Conservation (phyloP, 202 grass and related monocot species). For the Bolboschoenoplectus hybrid region DNA sequence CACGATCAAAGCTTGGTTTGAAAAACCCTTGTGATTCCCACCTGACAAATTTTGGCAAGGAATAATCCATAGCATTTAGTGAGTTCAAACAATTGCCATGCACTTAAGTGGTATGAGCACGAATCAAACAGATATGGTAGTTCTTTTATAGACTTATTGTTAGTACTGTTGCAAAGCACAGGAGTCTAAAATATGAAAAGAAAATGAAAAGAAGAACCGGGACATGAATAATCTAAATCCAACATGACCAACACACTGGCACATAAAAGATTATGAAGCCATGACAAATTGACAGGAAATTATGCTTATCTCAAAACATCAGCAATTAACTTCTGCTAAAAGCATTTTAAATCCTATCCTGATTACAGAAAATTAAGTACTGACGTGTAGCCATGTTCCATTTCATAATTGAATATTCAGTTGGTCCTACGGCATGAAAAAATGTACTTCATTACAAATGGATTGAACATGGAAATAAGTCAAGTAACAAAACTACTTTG, state of each 20-base stretch:
- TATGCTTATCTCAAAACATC: not conserved
- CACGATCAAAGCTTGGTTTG: constrained; percentile 75
- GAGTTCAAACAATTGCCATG: not conserved
- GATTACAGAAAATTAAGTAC: constrained; percentile 5
- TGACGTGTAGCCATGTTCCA: not conserved
- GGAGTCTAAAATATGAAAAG: not conserved
- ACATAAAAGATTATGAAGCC: not conserved
- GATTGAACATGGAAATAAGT: not conserved
- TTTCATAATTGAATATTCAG: constrained; percentile 11
- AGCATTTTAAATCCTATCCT: not conserved
- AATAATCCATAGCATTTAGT: not conserved
- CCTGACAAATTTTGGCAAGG: constrained; percentile 47
- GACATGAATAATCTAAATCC: not conserved
- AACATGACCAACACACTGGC: not conserved
- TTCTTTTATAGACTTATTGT: not conserved
- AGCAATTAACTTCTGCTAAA: not conserved
- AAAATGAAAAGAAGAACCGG: not conserved
- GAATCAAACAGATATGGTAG: not conserved
- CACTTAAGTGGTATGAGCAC: not conserved
- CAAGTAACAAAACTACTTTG: not conserved
- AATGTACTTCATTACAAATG: not conserved
- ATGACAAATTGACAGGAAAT: not conserved
- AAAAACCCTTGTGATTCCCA: constrained; percentile 97
- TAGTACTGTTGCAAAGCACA: not conserved
- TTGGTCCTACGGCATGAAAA: not conserved